Base-by-base conservation (phyloP, 805 yeast genomes). In the Pichia sporocuriosa region DNA sequence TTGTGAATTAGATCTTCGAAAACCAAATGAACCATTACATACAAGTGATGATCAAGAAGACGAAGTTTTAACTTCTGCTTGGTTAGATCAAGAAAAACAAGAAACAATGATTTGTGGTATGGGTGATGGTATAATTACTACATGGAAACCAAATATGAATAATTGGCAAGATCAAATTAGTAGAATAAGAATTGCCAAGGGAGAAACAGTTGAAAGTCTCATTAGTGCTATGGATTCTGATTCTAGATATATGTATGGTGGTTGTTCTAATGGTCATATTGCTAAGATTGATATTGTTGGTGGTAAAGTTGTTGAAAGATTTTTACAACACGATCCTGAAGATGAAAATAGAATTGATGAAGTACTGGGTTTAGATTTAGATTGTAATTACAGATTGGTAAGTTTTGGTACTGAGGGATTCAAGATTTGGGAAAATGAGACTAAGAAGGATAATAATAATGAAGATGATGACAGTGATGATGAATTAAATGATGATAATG, bases 21-120 rank as follows among this genome's bases (percentile, higher is more conserved):
- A 82, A 26, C 44, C 51, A 6, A 55, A 49, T 13, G 84, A 84
- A 4, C 70, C 79, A 2, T 59, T 81, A 1, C 63, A 74, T 3
- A 72, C 72, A 30, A 79, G 89, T 28, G 97, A 89, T 48, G 89
- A 87, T 57, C 98, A 90, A 63, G 96, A 84, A 51, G 97, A 90
- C 55, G 98, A 90, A 57, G 63, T 90, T n/a, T 63, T 90, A 32
- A 71, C 88, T 42, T 81, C 86, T 53, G 67, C 84, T 29, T 77
- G 80, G 64, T 73, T 80, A 1, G 84, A 81, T 47, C 73, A 73
- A 2, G 72, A 77, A 12, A 73, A 71, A 36, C 84, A 80, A 40
- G 50, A 44, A 5, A 52, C 56, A 3, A 43, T 58, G 49, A 74
- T 82, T 4, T 88, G 89, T 51, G 90, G 96, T 34, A 88, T 87